Base-by-base conservation (phyloP, 2,329 filamentous ascomycete genomes). In the Phialophora tarda region DNA sequence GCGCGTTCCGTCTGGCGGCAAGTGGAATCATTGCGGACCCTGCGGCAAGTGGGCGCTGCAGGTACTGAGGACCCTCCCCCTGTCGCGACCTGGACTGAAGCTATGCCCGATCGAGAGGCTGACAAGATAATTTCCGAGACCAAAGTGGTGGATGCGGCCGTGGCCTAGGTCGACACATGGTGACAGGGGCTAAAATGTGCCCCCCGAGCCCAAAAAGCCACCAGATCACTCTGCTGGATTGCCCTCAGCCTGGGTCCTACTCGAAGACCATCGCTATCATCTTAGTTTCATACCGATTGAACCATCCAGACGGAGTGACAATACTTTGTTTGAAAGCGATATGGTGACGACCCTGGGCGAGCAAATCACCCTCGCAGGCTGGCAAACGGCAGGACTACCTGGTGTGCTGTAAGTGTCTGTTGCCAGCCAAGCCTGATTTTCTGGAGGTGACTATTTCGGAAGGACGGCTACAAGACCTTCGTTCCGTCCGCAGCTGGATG, bases 71-170 rank as follows among this genome's bases (percentile, higher is more conserved):
- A 44, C 38, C 38, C 12, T 41, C 4, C 38, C 38, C 38, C 17
- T n/a, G 38, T n/a, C 5, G 14, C 38, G 5, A 8, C 38, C 38
- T 44, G 38, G 38, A 44, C 28, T 30, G 53, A 34, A 32, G 41
- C 59, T 53, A 53, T 34, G 34, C 59, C 48, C n/a, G 23, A 61
- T 54, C 21, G 32, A 32, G 47, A 28, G 32, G 61, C 28, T 64
- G 58, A 56, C 54, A 32, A 63, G 48, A 69, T 65, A 69, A 69
- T 69, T 69, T 69, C 67, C 62, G 67, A 67, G 58, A 66, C 65
- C 64, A 67, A 63, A 38, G 24, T 51, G 56, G 55, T 65, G 67
- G 59, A 57, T 50, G 48, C 50, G 32, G 57, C 30, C 28, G 44
- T 28, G 48, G 17, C n/a, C 56, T 30, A 17, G 34, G 56, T n/a